Evolutionary conservation across 345 rosid species (phyloP).

Genomic region (Syzygium grande): DNA sequence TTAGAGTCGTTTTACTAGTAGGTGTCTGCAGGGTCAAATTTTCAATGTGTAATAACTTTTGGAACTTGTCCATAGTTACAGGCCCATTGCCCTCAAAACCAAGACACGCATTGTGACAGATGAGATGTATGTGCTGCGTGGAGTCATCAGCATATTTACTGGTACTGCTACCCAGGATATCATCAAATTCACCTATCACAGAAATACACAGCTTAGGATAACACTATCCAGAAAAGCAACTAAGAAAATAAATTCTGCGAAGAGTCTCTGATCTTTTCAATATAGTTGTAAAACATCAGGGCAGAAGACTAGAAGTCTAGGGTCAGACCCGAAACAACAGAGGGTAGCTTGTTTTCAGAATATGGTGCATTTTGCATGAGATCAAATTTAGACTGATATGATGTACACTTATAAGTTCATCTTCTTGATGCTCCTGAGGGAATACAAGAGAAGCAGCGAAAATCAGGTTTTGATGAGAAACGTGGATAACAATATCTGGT

Average conservation of each 20-base stretch:
- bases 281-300: not conserved
- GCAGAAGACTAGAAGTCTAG: not conserved
- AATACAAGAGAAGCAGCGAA: not conserved
- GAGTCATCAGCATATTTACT: slow-evolving; percentile 29
- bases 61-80: slow-evolving; percentile 9
- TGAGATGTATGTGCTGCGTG: slow-evolving; percentile 45
- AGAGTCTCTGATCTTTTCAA: not conserved
- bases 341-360: not conserved
- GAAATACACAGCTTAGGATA: not conserved
- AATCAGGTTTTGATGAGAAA: not conserved
- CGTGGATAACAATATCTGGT: not conserved
- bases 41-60: slow-evolving; percentile 49
- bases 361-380: not conserved
- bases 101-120: slow-evolving; percentile 27
- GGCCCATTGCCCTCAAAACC: slow-evolving; percentile 50
- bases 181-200: slow-evolving; percentile 87
- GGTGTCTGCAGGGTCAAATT: slow-evolving; percentile 73
- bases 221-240: not conserved
- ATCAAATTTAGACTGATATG: not conserved
- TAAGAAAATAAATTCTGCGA: not conserved
- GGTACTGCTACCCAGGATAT: slow-evolving; percentile 51
- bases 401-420: not conserved
- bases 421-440: not conserved
- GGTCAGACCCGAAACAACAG: not conserved
- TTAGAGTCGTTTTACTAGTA: slow-evolving; percentile 57